Conservation (phyloP, 768 basidiomycete species). For the Amanita exitialis region DNA sequence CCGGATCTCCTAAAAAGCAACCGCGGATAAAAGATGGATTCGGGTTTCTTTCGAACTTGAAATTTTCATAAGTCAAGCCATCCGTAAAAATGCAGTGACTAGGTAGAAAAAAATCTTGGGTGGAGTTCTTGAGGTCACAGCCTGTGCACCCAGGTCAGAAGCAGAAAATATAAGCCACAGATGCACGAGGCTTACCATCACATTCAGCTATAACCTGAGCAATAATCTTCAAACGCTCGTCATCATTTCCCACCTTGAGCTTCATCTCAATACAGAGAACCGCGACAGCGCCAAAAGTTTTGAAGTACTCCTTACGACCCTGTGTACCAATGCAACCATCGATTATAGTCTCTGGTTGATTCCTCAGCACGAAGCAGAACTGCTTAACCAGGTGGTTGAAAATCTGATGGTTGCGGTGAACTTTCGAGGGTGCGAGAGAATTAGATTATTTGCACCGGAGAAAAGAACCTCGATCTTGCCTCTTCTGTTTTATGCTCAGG, state of each 20-base stretch:
- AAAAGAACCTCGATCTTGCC: conserved; percentile 15
- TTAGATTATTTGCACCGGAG: conserved; percentile 10
- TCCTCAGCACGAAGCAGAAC: conserved; percentile 10
- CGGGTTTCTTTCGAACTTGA: conserved; percentile 8
- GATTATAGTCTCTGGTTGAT: conserved; percentile 11
- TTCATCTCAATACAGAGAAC: conserved; percentile 12
- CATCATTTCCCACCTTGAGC: conserved; percentile 9
- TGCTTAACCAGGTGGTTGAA: conserved; percentile 12
- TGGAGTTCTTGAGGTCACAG: conserved; percentile 8
- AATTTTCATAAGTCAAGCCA: conserved; percentile 12
- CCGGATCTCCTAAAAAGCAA: conserved; percentile 16
- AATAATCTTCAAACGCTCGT: conserved; percentile 12
- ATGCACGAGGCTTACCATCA: conserved; percentile 7
- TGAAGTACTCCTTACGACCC: conserved; percentile 10
- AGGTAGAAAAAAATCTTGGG: conserved; percentile 6
- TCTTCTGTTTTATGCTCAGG: conserved; percentile 13
- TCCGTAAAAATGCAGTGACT: conserved; percentile 11
- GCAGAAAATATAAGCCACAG: conserved; percentile 4
- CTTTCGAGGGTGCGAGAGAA: conserved; percentile 8
- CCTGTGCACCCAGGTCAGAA: conserved; percentile 6
- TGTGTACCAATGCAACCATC: conserved; percentile 8
- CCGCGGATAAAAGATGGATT: conserved; percentile 13
- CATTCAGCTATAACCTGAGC: conserved; percentile 14
- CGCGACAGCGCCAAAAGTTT: conserved; percentile 11
- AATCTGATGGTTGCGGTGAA: conserved; percentile 10